These are phyloP conservation scores for Metschnikowia vanudenii DNA, from an alignment of 805 yeast genomes.

Conservation along the genomic window DNA sequence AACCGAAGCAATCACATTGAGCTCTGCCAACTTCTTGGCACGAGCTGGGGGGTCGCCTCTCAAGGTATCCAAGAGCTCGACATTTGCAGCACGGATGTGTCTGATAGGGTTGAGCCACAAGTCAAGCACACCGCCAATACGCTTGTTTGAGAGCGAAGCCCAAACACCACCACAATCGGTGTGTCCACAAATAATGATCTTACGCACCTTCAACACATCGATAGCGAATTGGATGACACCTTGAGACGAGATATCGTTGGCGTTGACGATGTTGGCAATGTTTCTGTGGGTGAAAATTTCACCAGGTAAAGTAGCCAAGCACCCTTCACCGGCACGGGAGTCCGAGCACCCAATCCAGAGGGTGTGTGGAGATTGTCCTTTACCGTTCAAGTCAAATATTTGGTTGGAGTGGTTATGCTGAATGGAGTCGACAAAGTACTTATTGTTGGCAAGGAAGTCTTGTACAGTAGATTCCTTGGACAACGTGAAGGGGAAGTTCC, in stretches of 20 bases:
- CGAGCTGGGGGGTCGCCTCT: slow-evolving; percentile 18
- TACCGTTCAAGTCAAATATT: slow-evolving; percentile 21
- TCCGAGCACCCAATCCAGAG: slow-evolving; percentile 24
- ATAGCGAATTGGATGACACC: slow-evolving; percentile 23
- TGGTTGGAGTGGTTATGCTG: slow-evolving; percentile 22
- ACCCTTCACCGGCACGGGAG: slow-evolving; percentile 22
- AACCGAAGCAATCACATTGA: slow-evolving; percentile 21
- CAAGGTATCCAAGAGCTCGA: slow-evolving; percentile 17
- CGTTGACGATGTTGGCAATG: slow-evolving; percentile 22
- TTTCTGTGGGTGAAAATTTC: slow-evolving; percentile 23
- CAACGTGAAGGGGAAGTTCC: slow-evolving; percentile 46
- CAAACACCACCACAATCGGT: slow-evolving; percentile 24
- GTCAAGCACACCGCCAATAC: slow-evolving; percentile 24
- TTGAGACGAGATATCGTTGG: slow-evolving; percentile 22
- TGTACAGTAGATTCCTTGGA: slow-evolving; percentile 30
- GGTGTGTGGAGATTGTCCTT: slow-evolving; percentile 24
- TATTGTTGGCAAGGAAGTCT: slow-evolving; percentile 22
- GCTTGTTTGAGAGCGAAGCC: slow-evolving; percentile 23
- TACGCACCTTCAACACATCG: slow-evolving; percentile 22
- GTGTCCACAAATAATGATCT: slow-evolving; percentile 23
- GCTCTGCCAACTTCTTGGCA: slow-evolving; percentile 23
- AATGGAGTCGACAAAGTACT: slow-evolving; percentile 20
- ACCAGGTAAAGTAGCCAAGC: slow-evolving; percentile 22
- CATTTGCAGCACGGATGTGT: slow-evolving; percentile 22
- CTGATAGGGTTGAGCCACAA: slow-evolving; percentile 24